These are phyloP conservation scores for Termitomyces sp. DNA, from an alignment of 768 basidiomycete genomes.

Conservation along the genomic window DNA sequence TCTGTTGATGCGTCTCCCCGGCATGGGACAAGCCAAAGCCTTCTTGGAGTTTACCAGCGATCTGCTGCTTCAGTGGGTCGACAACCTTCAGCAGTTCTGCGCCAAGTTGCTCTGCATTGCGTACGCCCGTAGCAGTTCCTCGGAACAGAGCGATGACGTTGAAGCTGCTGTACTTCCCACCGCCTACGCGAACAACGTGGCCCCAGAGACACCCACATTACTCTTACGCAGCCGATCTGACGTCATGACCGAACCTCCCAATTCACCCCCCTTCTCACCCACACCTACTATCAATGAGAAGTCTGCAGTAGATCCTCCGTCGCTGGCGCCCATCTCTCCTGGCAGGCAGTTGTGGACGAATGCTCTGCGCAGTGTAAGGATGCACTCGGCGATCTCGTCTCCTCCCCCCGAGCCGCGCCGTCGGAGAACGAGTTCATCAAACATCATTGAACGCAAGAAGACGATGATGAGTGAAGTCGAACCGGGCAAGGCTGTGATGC, in stretches of 20 bases:
- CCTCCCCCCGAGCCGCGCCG: slow-evolving; percentile 23
- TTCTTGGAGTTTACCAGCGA: slow-evolving; percentile 12
- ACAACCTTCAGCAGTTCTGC: slow-evolving; percentile 17
- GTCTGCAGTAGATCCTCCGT: not conserved
- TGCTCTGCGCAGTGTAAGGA: slow-evolving; percentile 38
- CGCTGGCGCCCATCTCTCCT: slow-evolving; percentile 17
- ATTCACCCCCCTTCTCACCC: slow-evolving; percentile 11
- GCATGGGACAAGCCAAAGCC: slow-evolving; percentile 17
- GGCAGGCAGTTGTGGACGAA: slow-evolving; percentile 43
- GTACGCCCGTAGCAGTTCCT: slow-evolving; percentile 19
- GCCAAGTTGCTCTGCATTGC: slow-evolving; percentile 20
- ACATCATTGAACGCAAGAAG: slow-evolving; percentile 22
- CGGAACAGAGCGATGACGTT: slow-evolving; percentile 21
- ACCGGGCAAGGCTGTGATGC: slow-evolving; percentile 31
- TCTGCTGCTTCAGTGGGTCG: slow-evolving; percentile 15
- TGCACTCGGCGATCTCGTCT: slow-evolving; percentile 28
- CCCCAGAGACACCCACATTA: slow-evolving; percentile 1
- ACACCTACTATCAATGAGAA: slow-evolving; percentile 19
- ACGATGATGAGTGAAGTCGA: slow-evolving; percentile 22
- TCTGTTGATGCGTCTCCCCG: slow-evolving; percentile 27
- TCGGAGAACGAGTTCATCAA: slow-evolving; percentile 33
- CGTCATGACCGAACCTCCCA: slow-evolving; percentile 14
- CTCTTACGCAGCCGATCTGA: slow-evolving; percentile 19
- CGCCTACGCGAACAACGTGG: slow-evolving; percentile 12
- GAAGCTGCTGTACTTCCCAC: slow-evolving; percentile 25